phyloP scores from a whole-genome alignment of 2,329 filamentous ascomycete genomes.

The Sclerotiophoma versabilis region DNA sequence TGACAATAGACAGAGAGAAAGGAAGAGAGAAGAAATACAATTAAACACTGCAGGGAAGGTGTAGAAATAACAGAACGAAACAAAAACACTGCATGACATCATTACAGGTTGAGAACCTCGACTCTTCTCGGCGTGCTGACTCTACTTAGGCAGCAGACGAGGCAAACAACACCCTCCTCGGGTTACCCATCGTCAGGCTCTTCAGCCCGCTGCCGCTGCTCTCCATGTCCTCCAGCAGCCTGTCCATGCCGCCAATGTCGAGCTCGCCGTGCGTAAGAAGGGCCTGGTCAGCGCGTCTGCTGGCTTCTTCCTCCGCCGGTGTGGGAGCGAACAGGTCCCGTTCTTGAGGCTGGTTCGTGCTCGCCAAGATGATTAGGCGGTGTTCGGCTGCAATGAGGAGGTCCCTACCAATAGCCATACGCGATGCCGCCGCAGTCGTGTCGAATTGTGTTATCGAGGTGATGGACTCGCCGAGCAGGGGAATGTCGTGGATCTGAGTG shows the following conservation, averaged over 20 bases:
- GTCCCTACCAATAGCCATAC: slow-evolving; percentile 55
- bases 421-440: slow-evolving; percentile 47
- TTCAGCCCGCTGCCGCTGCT: slow-evolving; percentile 29
- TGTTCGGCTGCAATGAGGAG: slow-evolving; percentile 54
- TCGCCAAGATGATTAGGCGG: slow-evolving; percentile 53
- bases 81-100: too few species aligned
- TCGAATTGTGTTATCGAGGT: slow-evolving; percentile 54
- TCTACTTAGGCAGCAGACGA: slow-evolving; percentile 37
- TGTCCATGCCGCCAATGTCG: slow-evolving; percentile 57
- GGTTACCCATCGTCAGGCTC: slow-evolving; percentile 39
- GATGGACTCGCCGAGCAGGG: slow-evolving; percentile 53
- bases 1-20: background rate
- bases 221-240: slow-evolving; percentile 51
- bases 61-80: too few species aligned
- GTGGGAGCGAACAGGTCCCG: slow-evolving; percentile 40
- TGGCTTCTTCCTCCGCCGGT: slow-evolving; percentile 39
- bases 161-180: slow-evolving; percentile 47
- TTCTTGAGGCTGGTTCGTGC: slow-evolving; percentile 39
- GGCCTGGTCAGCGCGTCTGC: slow-evolving; percentile 49
- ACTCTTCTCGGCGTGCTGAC: background rate
- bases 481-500: slow-evolving; percentile 51
- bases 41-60: too few species aligned
- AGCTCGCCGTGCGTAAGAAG: slow-evolving; percentile 55
- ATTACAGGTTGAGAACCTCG: too few species aligned
- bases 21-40: too few species aligned